These are phyloP conservation scores for Penicillium lagena DNA, from an alignment of 495 filamentous ascomycete species.

Conservation along the genomic window DNA sequence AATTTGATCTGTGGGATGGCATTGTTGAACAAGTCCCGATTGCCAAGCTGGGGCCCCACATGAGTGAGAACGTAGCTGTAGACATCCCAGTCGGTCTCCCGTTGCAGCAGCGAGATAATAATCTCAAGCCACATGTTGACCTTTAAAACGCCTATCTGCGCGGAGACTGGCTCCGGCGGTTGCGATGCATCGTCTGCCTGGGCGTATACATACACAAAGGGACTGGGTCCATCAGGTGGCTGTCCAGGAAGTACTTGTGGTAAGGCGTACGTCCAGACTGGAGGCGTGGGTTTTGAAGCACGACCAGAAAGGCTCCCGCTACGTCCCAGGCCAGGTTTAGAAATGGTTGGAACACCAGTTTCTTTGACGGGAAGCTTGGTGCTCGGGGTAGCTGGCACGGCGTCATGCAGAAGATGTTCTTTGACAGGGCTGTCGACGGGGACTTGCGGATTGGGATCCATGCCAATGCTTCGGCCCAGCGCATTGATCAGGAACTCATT, in stretches of 20 bases:
- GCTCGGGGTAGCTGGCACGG: slow-evolving; percentile 11
- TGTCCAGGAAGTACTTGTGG: slow-evolving; percentile 47
- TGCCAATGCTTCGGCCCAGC: slow-evolving; percentile 58
- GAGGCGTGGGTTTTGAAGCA: slow-evolving; percentile 36
- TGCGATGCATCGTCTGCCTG: slow-evolving; percentile 8
- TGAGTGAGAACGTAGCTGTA: slow-evolving; percentile 88
- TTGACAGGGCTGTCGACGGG: slow-evolving; percentile 16
- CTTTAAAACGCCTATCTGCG: slow-evolving; percentile 42
- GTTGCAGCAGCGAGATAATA: slow-evolving; percentile 64
- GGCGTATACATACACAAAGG: slow-evolving; percentile 34
- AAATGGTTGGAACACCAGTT: slow-evolving; percentile 9
- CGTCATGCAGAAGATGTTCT: slow-evolving; percentile 19
- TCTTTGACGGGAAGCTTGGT: slow-evolving; percentile 19
- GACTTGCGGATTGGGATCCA: slow-evolving; percentile 18
- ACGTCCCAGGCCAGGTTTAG: slow-evolving; percentile 23
- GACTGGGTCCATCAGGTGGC: slow-evolving; percentile 40
- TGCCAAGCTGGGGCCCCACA: slow-evolving; percentile 80
- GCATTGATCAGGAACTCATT: slow-evolving; percentile 64
- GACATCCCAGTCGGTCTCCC: slow-evolving; percentile 84
- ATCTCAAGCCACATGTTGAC: slow-evolving; percentile 71
- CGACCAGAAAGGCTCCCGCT: slow-evolving; percentile 27
- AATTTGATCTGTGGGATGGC: slow-evolving; percentile 66
- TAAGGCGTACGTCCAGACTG: slow-evolving; percentile 50
- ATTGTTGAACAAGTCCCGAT: slow-evolving; percentile 75
- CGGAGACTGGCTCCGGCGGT: slow-evolving; percentile 15